These are phyloP conservation scores for Annulohypoxylon stygium DNA, from an alignment of 495 filamentous ascomycete genomes.

Conservation along the genomic window DNA sequence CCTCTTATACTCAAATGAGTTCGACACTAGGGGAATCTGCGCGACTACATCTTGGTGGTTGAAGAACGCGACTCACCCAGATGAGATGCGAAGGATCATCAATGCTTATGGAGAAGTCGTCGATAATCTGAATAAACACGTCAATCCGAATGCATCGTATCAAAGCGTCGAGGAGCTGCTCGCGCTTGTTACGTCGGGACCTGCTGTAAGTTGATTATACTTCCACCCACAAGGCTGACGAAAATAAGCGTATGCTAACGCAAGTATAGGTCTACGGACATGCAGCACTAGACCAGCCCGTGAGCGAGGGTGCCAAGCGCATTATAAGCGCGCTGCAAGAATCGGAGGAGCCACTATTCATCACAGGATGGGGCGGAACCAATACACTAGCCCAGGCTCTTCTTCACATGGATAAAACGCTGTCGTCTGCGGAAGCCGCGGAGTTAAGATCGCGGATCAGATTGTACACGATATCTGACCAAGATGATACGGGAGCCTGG, in stretches of 20 bases:
- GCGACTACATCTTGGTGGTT: conserved; percentile 29
- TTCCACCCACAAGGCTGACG: too few relatives aligned
- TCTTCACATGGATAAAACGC: conserved; percentile 21
- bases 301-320: conserved; percentile 21
- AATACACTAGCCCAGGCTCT: conserved; percentile 25
- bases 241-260: neutral
- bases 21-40: conserved; percentile 26
- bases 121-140: conserved; percentile 12
- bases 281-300: neutral
- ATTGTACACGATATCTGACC: conserved; percentile 21
- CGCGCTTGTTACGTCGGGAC: conserved; percentile 6
- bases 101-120: conserved; percentile 21
- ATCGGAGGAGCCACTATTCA: conserved; percentile 17
- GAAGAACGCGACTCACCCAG: conserved; percentile 10
- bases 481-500: conserved; percentile 9
- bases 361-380: conserved; percentile 22
- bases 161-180: neutral
- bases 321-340: conserved; percentile 21
- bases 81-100: conserved; percentile 15
- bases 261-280: conserved; percentile 5
- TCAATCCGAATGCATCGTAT: conserved; percentile 12
- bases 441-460: conserved; percentile 12
- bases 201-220: conserved; percentile 9
- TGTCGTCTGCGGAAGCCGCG: conserved; percentile 13
- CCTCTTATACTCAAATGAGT: conserved; percentile 30